Evolutionary conservation across 2,329 filamentous ascomycete genomes (phyloP).

Genomic region (Fusarium camptoceras): DNA sequence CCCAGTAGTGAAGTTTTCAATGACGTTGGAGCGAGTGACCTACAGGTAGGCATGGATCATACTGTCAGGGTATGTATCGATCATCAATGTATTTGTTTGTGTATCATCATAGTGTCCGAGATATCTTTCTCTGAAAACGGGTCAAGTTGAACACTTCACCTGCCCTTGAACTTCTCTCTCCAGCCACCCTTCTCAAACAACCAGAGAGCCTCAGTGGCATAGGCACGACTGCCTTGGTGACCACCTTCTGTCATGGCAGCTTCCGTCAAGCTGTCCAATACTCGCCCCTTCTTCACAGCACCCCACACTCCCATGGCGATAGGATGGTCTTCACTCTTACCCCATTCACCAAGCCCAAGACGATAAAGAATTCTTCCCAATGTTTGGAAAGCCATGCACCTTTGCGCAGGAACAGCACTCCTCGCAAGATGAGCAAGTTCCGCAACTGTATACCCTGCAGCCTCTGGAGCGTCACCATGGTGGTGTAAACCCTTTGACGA

Average conservation of each 20-base stretch:
- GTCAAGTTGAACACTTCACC: constrained; percentile 48
- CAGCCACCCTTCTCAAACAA: constrained; percentile 78
- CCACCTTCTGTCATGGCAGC: constrained; percentile 77
- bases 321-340: constrained; percentile 67
- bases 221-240: constrained; percentile 84
- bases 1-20: background rate
- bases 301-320: constrained; percentile 86
- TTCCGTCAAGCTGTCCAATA: constrained; percentile 80
- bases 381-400: constrained; percentile 92
- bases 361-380: constrained; percentile 87
- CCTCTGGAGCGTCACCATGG: constrained; percentile 90
- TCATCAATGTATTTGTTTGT: background rate
- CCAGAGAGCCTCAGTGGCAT: constrained; percentile 92
- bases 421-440: constrained; percentile 86
- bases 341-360: constrained; percentile 78
- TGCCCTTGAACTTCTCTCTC: constrained; percentile 72
- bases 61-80: background rate
- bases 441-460: constrained; percentile 91
- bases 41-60: background rate
- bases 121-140: background rate
- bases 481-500: constrained; percentile 87
- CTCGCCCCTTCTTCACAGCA: constrained; percentile 78
- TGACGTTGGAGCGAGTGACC: background rate
- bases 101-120: background rate
- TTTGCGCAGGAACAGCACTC: constrained; percentile 84